phyloP scores from a whole-genome alignment of 1,139 yeast species.

The Debaryomyces nepalensis region DNA sequence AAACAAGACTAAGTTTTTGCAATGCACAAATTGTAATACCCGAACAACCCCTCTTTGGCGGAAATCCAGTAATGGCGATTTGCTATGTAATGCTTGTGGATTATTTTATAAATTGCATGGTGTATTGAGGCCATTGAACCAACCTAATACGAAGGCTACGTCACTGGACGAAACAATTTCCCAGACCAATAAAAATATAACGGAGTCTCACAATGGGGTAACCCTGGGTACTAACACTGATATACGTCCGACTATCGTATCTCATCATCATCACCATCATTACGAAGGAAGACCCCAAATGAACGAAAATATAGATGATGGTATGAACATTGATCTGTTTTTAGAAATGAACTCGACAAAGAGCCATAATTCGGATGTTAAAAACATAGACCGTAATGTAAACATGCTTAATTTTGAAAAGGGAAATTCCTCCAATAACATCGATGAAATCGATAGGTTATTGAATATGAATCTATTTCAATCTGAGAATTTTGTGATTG shows the following conservation, averaged over 20 bases:
- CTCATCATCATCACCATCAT: conserved; percentile 14
- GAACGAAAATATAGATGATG: conserved; percentile 8
- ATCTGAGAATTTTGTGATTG: conserved; percentile 33
- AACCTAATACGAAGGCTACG: conserved; percentile 2
- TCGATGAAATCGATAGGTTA: conserved; percentile 48
- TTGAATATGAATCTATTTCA: conserved; percentile 47
- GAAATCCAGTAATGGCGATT: conserved; percentile 48
- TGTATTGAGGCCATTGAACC: conserved; percentile 43
- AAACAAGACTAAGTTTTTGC: conserved; percentile 30
- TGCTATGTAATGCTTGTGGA: conserved; percentile 55
- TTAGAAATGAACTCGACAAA: conserved; percentile 16
- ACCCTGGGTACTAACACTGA: background rate
- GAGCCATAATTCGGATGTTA: background rate
- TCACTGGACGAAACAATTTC: background rate
- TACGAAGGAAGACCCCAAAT: background rate
- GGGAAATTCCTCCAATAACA: conserved; percentile 14
- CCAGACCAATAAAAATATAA: background rate
- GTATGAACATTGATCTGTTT: conserved; percentile 20
- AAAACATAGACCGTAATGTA: background rate
- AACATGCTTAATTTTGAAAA: background rate
- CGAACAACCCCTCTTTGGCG: conserved; percentile 55
- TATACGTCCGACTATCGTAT: conserved; percentile 16
- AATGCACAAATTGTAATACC: conserved; percentile 52
- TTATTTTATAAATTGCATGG: conserved; percentile 52
- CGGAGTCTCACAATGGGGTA: background rate